Conservation (phyloP, 805 yeast species). For the Vanderwaltozyma tropicalis region DNA sequence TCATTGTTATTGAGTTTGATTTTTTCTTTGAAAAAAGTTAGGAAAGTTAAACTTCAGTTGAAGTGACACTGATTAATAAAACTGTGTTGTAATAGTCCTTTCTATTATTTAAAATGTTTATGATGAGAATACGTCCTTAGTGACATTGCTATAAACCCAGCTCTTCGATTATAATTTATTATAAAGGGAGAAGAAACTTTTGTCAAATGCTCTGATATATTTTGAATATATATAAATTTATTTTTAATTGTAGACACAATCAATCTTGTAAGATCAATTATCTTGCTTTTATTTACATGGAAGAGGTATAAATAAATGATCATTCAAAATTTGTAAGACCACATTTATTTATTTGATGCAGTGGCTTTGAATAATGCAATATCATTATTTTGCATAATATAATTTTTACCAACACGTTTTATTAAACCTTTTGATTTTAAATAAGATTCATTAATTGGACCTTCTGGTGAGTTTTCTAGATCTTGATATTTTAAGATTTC, state of each 20-base stretch:
- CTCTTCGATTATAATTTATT: constrained; percentile 28
- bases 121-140: constrained; percentile 32
- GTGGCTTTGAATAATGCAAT: constrained; percentile 63
- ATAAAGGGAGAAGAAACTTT: constrained; percentile 22
- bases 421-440: constrained; percentile 21
- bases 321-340: no score
- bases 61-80: neutral
- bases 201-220: constrained; percentile 31
- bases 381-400: constrained; percentile 78
- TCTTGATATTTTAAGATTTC: constrained; percentile 63
- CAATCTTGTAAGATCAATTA: no score
- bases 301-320: no score
- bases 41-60: neutral
- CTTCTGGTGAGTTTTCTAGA: constrained; percentile 21
- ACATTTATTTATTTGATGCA: constrained; percentile 40
- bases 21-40: no score
- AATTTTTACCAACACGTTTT: constrained; percentile 49
- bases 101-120: constrained; percentile 16
- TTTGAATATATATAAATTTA: neutral
- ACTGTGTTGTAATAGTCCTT: neutral
- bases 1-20: no score
- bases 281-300: constrained; percentile 5
- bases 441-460: constrained; percentile 13
- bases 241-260: no score
- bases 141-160: constrained; percentile 34